A percentile compares a stretch with the other conserved stretches of the same genome.
phyloP scores from a whole-genome alignment of 2,329 filamentous ascomycete species.

The Zymoseptoria brevis region DNA sequence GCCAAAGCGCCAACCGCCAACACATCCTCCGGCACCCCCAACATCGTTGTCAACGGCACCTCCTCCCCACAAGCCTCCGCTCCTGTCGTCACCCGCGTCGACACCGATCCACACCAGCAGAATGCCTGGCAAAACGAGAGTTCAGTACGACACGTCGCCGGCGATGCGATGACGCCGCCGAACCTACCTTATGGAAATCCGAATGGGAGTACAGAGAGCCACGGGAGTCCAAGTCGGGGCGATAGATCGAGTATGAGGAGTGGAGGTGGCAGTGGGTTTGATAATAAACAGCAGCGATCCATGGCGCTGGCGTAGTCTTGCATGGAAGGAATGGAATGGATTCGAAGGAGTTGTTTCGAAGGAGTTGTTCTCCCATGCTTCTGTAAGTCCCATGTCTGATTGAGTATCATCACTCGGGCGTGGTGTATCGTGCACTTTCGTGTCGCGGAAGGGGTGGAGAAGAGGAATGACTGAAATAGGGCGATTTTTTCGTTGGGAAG shows the following conservation, averaged over 20 bases:
- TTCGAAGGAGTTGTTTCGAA: background rate
- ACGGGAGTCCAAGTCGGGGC: constrained; percentile 26
- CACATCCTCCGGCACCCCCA: constrained; percentile 26
- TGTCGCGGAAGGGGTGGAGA: background rate
- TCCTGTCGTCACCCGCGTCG: constrained; percentile 60
- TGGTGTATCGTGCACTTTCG: background rate
- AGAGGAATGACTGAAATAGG: background rate
- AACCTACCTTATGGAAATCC: constrained; percentile 23
- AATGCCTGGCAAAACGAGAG: constrained; percentile 72
- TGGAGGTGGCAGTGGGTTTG: constrained; percentile 12
- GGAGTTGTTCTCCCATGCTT: background rate
- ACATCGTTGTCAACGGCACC: constrained; percentile 16
- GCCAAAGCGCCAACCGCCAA: constrained; percentile 46
- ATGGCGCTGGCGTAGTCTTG: constrained; percentile 10
- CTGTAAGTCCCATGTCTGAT: background rate
- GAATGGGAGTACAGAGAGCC: constrained; percentile 23
- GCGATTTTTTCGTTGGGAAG: background rate
- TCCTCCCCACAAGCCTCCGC: constrained; percentile 40
- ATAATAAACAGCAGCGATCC: constrained; percentile 19
- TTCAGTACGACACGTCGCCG: constrained; percentile 65
- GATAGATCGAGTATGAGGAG: constrained; percentile 13
- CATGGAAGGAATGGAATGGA: background rate
- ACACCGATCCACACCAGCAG: constrained; percentile 71
- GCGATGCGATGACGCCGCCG: constrained; percentile 25
- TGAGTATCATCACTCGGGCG: too few relatives aligned